phyloP scores from a whole-genome alignment of 1,284 basidiomycete species.

The Ceratorhiza oryzae-sativae region DNA sequence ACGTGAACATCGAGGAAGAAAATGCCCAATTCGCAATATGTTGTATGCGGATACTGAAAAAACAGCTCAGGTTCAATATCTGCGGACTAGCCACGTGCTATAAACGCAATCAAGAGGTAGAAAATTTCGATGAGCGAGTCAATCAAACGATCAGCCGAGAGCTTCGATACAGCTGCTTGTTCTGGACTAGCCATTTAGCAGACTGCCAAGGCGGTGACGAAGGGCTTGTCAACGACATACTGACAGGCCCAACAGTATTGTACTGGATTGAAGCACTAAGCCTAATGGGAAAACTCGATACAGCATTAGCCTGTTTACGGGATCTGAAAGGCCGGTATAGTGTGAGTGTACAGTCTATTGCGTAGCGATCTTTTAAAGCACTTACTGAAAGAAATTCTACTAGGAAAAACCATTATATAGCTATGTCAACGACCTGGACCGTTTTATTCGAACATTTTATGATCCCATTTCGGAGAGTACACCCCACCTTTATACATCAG shows the following conservation, averaged over 20 bases:
- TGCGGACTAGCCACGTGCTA: constrained; percentile 1
- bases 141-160: background rate
- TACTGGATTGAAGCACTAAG: constrained; percentile 36
- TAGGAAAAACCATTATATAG: background rate
- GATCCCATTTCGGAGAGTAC: constrained; percentile 27
- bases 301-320: background rate
- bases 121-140: background rate
- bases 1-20: background rate
- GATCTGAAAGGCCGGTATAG: background rate
- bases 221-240: background rate
- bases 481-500: constrained; percentile 36
- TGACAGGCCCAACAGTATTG: background rate
- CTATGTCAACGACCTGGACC: constrained; percentile 1
- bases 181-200: constrained; percentile 27
- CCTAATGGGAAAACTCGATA: constrained; percentile 1
- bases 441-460: constrained; percentile 15
- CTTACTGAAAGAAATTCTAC: too few species aligned
- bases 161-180: constrained; percentile 17
- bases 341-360: too few species aligned
- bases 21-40: background rate
- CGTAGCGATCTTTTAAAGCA: too few species aligned
- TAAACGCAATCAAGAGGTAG: constrained; percentile 19
- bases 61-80: constrained; percentile 13
- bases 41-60: constrained; percentile 8
- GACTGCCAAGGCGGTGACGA: background rate